Percentiles rank a stretch among this genome's conserved stretches.
Evolutionary conservation across 2,329 filamentous ascomycete species (phyloP).

Genomic region (Pseudocercospora fuligena): DNA sequence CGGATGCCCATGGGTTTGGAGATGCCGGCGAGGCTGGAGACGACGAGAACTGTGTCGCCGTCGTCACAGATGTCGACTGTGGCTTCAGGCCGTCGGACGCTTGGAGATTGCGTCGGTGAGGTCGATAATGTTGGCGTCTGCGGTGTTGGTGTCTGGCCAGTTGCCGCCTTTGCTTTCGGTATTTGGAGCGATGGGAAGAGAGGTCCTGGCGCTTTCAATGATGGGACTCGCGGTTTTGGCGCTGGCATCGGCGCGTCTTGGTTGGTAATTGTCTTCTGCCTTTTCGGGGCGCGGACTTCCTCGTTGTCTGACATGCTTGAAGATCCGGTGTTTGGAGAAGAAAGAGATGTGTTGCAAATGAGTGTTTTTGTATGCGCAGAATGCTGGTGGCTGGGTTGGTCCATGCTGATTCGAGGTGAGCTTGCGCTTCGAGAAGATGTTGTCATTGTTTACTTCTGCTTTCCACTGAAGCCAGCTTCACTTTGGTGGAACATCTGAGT

Average conservation of each 20-base stretch:
- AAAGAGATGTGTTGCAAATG: background rate
- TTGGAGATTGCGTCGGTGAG: background rate
- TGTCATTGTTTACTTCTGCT: background rate
- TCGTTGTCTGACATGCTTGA: constrained; percentile 19
- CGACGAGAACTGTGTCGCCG: constrained; percentile 26
- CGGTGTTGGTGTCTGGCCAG: background rate
- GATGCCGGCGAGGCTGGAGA: constrained; percentile 19
- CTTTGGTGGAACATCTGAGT: no score
- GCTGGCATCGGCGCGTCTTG: background rate
- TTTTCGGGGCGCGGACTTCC: constrained; percentile 16
- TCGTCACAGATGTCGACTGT: constrained; percentile 20
- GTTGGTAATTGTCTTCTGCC: constrained; percentile 19
- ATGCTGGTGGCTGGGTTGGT: background rate
- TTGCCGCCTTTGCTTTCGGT: background rate
- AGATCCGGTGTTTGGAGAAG: background rate
- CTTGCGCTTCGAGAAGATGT: background rate
- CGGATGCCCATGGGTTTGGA: constrained; percentile 29
- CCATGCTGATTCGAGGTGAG: background rate
- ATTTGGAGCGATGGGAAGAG: background rate
- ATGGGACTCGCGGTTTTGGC: background rate
- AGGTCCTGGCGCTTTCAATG: background rate
- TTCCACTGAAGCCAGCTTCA: background rate
- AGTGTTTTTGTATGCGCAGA: background rate
- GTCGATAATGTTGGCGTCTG: background rate
- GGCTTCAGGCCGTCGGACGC: constrained; percentile 6